Percentiles rank a stretch among this genome's conserved stretches.
phyloP scores from a whole-genome alignment of 2,329 filamentous ascomycete genomes.

The Monilinia aucupariae region DNA sequence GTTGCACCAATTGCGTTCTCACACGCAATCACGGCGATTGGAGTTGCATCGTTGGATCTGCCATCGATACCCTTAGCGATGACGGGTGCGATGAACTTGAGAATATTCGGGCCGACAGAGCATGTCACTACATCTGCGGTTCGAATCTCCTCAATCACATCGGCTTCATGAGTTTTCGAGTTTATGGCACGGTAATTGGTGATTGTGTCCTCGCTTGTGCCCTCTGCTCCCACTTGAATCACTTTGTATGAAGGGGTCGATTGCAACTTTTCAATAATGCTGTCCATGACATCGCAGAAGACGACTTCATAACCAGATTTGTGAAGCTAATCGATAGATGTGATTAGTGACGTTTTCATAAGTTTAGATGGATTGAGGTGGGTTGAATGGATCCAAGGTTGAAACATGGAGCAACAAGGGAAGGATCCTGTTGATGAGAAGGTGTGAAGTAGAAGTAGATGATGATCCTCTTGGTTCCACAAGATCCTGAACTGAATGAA shows the following conservation, averaged over 20 bases:
- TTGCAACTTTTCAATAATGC: slow-evolving; percentile 75
- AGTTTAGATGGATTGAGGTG: background rate
- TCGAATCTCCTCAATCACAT: slow-evolving; percentile 78
- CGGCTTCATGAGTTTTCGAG: slow-evolving; percentile 76
- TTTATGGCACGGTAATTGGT: slow-evolving; percentile 97
- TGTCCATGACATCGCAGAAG: slow-evolving; percentile 90
- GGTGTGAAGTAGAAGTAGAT: no score
- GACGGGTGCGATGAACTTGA: slow-evolving; percentile 92
- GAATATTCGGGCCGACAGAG: slow-evolving; percentile 91
- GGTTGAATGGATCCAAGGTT: no score
- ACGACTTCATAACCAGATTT: slow-evolving; percentile 93
- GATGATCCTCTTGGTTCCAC: background rate
- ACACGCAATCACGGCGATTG: slow-evolving; percentile 89
- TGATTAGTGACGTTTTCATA: slow-evolving; percentile 8
- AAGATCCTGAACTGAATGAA: no score
- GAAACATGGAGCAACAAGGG: no score
- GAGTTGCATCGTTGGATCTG: slow-evolving; percentile 57
- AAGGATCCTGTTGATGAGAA: no score
- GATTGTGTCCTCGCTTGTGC: slow-evolving; percentile 75
- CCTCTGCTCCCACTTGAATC: slow-evolving; percentile 83
- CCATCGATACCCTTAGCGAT: slow-evolving; percentile 90
- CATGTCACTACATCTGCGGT: slow-evolving; percentile 90
- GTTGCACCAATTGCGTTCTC: slow-evolving; percentile 97
- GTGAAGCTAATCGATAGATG: slow-evolving; percentile 42
- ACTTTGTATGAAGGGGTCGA: slow-evolving; percentile 74